Percentiles rank a stretch among this genome's conserved stretches.
phyloP scores from a whole-genome alignment of 2,329 filamentous ascomycete genomes.

The Neobulgaria alba region DNA sequence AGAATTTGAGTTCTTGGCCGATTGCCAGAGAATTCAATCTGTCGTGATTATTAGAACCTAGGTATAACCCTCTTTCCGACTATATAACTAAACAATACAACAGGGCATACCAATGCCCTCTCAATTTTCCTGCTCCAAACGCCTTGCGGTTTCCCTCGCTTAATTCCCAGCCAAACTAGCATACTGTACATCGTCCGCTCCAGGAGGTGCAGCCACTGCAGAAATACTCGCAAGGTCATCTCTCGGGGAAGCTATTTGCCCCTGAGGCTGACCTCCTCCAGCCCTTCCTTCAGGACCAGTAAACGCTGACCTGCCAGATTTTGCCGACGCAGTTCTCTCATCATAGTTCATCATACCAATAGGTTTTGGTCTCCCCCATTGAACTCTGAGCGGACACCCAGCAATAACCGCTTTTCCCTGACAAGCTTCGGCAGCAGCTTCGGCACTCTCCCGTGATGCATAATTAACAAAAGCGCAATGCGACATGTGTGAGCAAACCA shows the following conservation, averaged over 20 bases:
- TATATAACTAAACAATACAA: too few species aligned
- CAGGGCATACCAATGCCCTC: too few species aligned
- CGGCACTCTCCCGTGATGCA: slow-evolving; percentile 72
- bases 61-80: too few species aligned
- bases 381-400: slow-evolving; percentile 80
- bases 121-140: background rate
- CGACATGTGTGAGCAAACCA: slow-evolving; percentile 93
- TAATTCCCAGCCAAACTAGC: slow-evolving; percentile 77
- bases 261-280: slow-evolving; percentile 23
- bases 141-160: slow-evolving; percentile 23
- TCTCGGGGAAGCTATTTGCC: slow-evolving; percentile 15
- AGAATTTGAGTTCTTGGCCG: too few species aligned
- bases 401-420: slow-evolving; percentile 85
- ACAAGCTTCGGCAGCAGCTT: slow-evolving; percentile 74
- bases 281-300: slow-evolving; percentile 35
- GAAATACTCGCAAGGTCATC: slow-evolving; percentile 27
- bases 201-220: slow-evolving; percentile 68
- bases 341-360: slow-evolving; percentile 88
- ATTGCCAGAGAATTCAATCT: too few species aligned
- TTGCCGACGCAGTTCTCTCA: slow-evolving; percentile 69
- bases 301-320: slow-evolving; percentile 61
- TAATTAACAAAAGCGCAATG: slow-evolving; percentile 98
- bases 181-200: slow-evolving; percentile 70
- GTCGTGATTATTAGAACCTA: too few species aligned
- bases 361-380: slow-evolving; percentile 89